phyloP scores from a whole-genome alignment of 2,329 filamentous ascomycete genomes.

The Neopestalotiopsis rosae region DNA sequence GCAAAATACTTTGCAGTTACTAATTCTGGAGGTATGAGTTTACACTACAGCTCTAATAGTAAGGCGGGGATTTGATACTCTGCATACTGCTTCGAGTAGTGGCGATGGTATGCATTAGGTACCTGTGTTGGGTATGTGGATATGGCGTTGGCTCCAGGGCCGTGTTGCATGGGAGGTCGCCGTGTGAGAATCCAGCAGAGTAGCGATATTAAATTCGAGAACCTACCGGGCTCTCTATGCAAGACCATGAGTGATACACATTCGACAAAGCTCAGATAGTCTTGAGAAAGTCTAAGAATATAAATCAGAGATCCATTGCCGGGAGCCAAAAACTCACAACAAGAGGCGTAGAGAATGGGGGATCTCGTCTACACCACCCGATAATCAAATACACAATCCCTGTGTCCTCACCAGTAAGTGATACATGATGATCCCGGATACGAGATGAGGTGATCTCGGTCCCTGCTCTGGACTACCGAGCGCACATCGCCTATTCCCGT shows the following conservation, averaged over 20 bases:
- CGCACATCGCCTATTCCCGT: background rate
- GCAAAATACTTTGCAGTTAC: background rate
- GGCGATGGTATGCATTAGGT: background rate
- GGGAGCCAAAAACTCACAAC: too few relatives aligned
- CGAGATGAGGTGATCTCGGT: background rate
- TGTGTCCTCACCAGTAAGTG: too few relatives aligned
- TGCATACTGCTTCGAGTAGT: background rate
- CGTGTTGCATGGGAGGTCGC: background rate
- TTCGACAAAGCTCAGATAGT: too few relatives aligned
- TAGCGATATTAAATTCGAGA: too few relatives aligned
- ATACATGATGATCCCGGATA: background rate
- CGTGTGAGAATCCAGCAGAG: too few relatives aligned
- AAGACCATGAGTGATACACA: too few relatives aligned
- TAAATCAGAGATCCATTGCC: too few relatives aligned
- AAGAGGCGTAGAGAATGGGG: too few relatives aligned
- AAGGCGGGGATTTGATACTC: background rate
- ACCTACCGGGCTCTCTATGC: too few relatives aligned
- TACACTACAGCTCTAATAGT: background rate
- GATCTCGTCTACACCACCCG: too few relatives aligned
- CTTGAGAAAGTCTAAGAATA: too few relatives aligned
- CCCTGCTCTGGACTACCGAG: background rate
- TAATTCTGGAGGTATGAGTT: background rate
- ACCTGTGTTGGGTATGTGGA: background rate
- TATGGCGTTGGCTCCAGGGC: background rate
- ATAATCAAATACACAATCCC: too few relatives aligned